Conservation (phyloP, 2,329 filamentous ascomycete genomes). For the Colletotrichum acutatum region DNA sequence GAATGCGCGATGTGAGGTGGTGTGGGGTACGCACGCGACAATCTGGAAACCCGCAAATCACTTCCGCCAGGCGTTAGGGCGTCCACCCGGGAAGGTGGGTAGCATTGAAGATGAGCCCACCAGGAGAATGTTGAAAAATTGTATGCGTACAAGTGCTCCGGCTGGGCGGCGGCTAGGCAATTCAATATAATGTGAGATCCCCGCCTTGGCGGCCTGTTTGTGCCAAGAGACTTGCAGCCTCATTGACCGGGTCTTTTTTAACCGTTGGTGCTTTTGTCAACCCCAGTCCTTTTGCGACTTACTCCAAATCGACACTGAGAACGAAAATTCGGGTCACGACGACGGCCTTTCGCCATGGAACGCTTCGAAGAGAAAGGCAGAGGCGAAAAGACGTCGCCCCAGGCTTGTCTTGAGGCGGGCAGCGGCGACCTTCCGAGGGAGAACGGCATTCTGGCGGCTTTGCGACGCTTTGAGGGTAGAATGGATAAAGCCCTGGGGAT, state of each 20-base stretch:
- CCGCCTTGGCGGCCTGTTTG: not conserved
- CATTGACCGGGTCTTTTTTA: not conserved
- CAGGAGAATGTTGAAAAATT: not conserved
- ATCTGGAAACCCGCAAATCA: not conserved
- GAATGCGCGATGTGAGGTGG: too few species aligned
- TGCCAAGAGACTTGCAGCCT: not conserved
- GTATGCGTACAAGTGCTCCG: not conserved
- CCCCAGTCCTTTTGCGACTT: not conserved
- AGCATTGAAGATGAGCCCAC: not conserved
- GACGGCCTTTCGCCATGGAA: not conserved
- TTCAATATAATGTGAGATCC: not conserved
- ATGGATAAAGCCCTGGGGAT: not conserved
- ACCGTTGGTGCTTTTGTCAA: not conserved
- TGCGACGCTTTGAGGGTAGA: not conserved
- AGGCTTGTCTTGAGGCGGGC: not conserved
- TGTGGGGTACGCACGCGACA: not conserved
- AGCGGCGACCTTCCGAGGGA: not conserved
- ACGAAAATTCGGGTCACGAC: not conserved
- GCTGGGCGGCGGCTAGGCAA: too few species aligned
- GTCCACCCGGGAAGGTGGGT: not conserved
- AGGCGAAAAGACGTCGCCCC: not conserved
- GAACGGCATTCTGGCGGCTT: not conserved
- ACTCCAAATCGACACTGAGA: not conserved
- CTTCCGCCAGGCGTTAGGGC: not conserved
- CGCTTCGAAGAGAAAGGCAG: not conserved